A percentile compares a stretch with the other conserved stretches of the same genome.
Conservation (phyloP, 768 basidiomycete species). For the Leccinum variicolor region DNA sequence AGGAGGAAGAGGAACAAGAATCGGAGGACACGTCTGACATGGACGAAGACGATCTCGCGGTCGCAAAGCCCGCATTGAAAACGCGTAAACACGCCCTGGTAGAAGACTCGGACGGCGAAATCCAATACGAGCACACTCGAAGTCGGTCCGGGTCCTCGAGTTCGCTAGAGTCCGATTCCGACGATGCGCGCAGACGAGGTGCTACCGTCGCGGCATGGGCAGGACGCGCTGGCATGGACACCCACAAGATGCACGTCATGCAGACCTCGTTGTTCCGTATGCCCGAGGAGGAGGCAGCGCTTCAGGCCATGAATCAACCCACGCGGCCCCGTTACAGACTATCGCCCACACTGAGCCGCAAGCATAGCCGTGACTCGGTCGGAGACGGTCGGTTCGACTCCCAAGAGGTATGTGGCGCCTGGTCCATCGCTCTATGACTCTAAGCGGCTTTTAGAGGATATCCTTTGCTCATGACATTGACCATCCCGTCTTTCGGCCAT, state of each 20-base stretch:
- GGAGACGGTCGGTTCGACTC: constrained; percentile 65
- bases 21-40: constrained; percentile 44
- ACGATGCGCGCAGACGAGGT: constrained; percentile 27
- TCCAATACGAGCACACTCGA: constrained; percentile 41
- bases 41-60: constrained; percentile 48
- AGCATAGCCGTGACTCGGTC: constrained; percentile 77
- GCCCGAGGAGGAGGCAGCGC: constrained; percentile 68
- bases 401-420: constrained; percentile 48
- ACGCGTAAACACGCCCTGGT: constrained; percentile 43
- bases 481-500: constrained; percentile 65
- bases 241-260: constrained; percentile 91
- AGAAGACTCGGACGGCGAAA: constrained; percentile 54
- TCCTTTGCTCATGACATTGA: constrained; percentile 78
- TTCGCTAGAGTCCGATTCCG: constrained; percentile 21
- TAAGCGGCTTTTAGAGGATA: constrained; percentile 48
- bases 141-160: constrained; percentile 34
- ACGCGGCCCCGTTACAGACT: constrained; percentile 34
- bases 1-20: constrained; percentile 36
- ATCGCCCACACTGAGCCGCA: constrained; percentile 47
- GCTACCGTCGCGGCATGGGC: constrained; percentile 67
- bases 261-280: constrained; percentile 82
- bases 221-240: constrained; percentile 71
- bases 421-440: background rate
- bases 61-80: constrained; percentile 23
- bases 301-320: constrained; percentile 51